Evolutionary conservation across 768 basidiomycete species (phyloP).

Genomic region (Calocybe indica): DNA sequence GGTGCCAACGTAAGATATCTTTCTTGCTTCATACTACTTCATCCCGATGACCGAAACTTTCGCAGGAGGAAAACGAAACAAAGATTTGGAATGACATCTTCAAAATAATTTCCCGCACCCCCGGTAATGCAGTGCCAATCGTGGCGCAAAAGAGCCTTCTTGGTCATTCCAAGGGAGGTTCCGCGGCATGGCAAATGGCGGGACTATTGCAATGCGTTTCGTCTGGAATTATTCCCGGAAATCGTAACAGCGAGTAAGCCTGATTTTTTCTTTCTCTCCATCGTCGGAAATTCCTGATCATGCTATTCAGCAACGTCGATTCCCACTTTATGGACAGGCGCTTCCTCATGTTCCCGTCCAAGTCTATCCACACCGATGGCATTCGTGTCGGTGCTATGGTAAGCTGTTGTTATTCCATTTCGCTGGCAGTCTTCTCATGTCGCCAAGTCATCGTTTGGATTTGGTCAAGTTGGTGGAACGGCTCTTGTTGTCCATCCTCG

Average conservation of each 20-base stretch:
- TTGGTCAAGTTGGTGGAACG: slow-evolving; percentile 97
- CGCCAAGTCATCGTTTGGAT: slow-evolving; percentile 87
- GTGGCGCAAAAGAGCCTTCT: slow-evolving; percentile 97
- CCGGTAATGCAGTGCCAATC: slow-evolving; percentile 95
- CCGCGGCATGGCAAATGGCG: slow-evolving; percentile 97
- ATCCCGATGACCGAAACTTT: slow-evolving; percentile 6
- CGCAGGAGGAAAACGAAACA: slow-evolving; percentile 93
- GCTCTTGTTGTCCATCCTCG: slow-evolving; percentile 87
- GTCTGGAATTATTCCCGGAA: slow-evolving; percentile 88
- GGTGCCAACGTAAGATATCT: slow-evolving; percentile 58
- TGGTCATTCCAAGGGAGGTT: slow-evolving; percentile 97
- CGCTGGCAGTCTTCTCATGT: slow-evolving; percentile 2
- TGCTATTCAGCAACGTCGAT: slow-evolving; percentile 74
- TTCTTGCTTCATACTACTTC: neutral
- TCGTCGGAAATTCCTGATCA: slow-evolving; percentile 1
- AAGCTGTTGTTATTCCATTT: slow-evolving; percentile 16
- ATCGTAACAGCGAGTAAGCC: slow-evolving; percentile 92
- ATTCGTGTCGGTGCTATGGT: slow-evolving; percentile 87
- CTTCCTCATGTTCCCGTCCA: slow-evolving; percentile 96
- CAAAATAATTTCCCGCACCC: slow-evolving; percentile 79
- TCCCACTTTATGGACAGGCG: slow-evolving; percentile 85
- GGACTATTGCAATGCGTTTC: slow-evolving; percentile 84
- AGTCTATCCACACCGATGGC: slow-evolving; percentile 91
- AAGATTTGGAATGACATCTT: slow-evolving; percentile 96
- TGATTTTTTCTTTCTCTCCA: neutral